Base-by-base conservation (phyloP, 805 yeast species). In the Yamadazyma tumulicola region DNA sequence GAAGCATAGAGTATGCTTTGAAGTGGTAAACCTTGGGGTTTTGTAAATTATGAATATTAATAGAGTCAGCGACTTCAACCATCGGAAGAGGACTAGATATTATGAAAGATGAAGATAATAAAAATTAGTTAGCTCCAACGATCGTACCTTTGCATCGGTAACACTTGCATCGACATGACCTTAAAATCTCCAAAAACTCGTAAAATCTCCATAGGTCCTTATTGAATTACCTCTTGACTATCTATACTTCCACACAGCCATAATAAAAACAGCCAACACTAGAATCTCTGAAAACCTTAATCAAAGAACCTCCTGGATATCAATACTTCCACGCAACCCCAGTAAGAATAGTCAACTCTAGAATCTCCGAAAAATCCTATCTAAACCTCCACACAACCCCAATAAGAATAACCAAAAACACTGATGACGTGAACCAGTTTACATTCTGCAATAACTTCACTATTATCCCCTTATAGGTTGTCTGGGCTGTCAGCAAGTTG, bases 391-490 rank as follows among this genome's bases (percentile, higher is more conserved):
- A 26, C 9, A 13, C 19, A 17, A 29, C 20, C 13, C 14, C 25
- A 7, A 19, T 2, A 4, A 29, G 4, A 14, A 34, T 23, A 15
- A 14, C 30, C 10, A 35, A 17, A 12, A 29, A n/a, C 9, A 34
- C 4, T 14, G 17, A 12, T 10, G 19, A 11, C 6, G n/a, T 14
- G 7, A 12, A 6, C 33, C 33, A 34, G 17, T 18, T 9, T 11
- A 26, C 10, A 15, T 24, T 25, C 3, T 14, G 11, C 3, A 30
- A 6, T 4, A 27, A 10, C 14, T 14, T 34, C 14, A 38, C 34
- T 14, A 35, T 15, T 19, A 54, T 4, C 6, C 48, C 49, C 20
- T 46, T 48, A 18, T 35, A 32, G 31, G 34, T 30, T 37, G 29
- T 22, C 7, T 29, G 19, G 3, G 28, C 26, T 25, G 19, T 27